phyloP scores from a whole-genome alignment of 106 monocot species.

The Ottelia alismoides region DNA sequence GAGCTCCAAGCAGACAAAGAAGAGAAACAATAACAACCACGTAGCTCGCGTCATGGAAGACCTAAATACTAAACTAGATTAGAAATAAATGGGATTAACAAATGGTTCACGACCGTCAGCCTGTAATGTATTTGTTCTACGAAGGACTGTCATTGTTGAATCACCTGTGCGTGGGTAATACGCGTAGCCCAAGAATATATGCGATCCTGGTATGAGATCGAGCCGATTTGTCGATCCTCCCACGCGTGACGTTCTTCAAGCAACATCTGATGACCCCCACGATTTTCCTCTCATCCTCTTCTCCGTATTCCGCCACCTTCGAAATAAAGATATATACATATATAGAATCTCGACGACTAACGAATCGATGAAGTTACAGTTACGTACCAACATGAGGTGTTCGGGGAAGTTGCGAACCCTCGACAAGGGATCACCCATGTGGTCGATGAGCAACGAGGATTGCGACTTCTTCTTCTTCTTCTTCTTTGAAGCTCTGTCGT shows the following conservation, averaged over 20 bases:
- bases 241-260: conserved; percentile 31
- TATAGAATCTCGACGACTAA: background rate
- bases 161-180: conserved; percentile 39
- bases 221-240: conserved; percentile 5
- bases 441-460: conserved; percentile 28
- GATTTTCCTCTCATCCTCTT: conserved; percentile 38
- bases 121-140: no score
- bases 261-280: conserved; percentile 36
- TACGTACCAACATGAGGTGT: conserved; percentile 51
- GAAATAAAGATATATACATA: background rate
- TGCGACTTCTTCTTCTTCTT: conserved; percentile 21
- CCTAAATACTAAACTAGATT: no score
- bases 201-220: conserved; percentile 29
- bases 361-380: background rate
- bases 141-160: no score
- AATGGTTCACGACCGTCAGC: no score
- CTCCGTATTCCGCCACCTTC: conserved; percentile 61
- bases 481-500: conserved; percentile 2
- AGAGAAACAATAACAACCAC: no score
- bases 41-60: no score
- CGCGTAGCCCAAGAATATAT: conserved; percentile 59
- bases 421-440: conserved; percentile 41
- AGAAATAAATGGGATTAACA: no score
- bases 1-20: no score
- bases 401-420: conserved; percentile 38